phyloP scores from a whole-genome alignment of 2,329 filamentous ascomycete genomes.

The Trichophyton benhamiae region DNA sequence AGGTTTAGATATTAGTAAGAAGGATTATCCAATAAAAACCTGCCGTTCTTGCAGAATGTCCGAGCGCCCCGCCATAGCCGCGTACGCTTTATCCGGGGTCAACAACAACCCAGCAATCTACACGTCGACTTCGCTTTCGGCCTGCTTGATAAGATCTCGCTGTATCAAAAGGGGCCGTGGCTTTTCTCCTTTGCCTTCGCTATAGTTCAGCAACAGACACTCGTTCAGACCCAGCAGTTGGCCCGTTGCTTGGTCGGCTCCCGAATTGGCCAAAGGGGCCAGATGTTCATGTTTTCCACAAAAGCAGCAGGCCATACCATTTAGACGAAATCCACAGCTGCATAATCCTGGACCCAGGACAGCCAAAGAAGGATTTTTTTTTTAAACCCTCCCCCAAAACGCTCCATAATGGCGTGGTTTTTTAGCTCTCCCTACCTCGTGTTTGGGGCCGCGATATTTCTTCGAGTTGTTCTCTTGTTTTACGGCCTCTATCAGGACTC shows the following conservation, averaged over 20 bases:
- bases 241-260: background rate
- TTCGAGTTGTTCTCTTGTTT: conserved; percentile 62
- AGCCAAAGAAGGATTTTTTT: background rate
- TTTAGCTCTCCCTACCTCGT: conserved; percentile 25
- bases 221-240: background rate
- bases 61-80: background rate
- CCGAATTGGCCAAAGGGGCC: background rate
- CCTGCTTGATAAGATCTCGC: background rate
- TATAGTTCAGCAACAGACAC: background rate
- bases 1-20: background rate
- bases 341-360: background rate
- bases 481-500: conserved; percentile 92
- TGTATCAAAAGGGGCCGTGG: background rate
- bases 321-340: background rate
- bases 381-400: background rate
- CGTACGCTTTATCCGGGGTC: background rate
- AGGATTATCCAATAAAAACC: background rate
- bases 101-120: background rate
- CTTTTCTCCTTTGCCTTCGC: background rate
- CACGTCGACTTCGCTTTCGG: background rate
- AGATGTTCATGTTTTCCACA: background rate
- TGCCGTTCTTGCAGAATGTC: background rate
- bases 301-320: background rate
- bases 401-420: conserved; percentile 11
- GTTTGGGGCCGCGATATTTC: conserved; percentile 36